Conservation (phyloP, 169 alveolate genomes). For the Plasmodium billcollinsi region DNA sequence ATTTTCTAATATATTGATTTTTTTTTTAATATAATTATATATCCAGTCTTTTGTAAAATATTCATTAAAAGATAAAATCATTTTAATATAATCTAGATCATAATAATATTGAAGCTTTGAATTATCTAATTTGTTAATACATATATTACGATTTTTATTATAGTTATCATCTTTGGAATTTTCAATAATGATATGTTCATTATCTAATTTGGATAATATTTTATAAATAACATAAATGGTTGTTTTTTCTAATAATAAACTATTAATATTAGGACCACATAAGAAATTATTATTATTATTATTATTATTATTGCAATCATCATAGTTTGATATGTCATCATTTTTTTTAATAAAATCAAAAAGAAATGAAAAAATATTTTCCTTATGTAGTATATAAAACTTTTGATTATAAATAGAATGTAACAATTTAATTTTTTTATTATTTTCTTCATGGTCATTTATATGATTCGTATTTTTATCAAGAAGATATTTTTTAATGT, state of each 20-base stretch:
- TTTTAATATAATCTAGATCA: slow-evolving; percentile 21
- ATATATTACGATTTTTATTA: slow-evolving; percentile 1
- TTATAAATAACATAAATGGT: slow-evolving; percentile 34
- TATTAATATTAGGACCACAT: neutral
- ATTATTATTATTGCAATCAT: too few relatives aligned
- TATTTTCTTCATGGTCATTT: slow-evolving; percentile 11
- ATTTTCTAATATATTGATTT: slow-evolving; percentile 24
- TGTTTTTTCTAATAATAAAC: slow-evolving; percentile 17
- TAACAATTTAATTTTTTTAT: slow-evolving; percentile 45
- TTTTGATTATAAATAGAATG: slow-evolving; percentile 49
- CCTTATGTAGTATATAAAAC: slow-evolving; percentile 26
- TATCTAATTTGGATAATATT: slow-evolving; percentile 31
- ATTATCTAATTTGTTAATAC: slow-evolving; percentile 44
- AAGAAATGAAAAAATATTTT: slow-evolving; percentile 33
- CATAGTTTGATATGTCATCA: too few relatives aligned
- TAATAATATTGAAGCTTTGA: slow-evolving; percentile 39
- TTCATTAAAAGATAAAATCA: slow-evolving; percentile 32
- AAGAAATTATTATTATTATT: too few relatives aligned
- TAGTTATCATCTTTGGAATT: slow-evolving; percentile 15
- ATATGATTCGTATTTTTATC: slow-evolving; percentile 10
- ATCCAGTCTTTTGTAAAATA: slow-evolving; percentile 39
- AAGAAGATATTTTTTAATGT: neutral
- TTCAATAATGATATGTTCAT: slow-evolving; percentile 13
- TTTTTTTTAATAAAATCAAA: slow-evolving; percentile 20
- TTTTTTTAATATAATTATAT: slow-evolving; percentile 24